phyloP scores from a whole-genome alignment of 2,329 filamentous ascomycete species.

The Aspergillus sp. region DNA sequence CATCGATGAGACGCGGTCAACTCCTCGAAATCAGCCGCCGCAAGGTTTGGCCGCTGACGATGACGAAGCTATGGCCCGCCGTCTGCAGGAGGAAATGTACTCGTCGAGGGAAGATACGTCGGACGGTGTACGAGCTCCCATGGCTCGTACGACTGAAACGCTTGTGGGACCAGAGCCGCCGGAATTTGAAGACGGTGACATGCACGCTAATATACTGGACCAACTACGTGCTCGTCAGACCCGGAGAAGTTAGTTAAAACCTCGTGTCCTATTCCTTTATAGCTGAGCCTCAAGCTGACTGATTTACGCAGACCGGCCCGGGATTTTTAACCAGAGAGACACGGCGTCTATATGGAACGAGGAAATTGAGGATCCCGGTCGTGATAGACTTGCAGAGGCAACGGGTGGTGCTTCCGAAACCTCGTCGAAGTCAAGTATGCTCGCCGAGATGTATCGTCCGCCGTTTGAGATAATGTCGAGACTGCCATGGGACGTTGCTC shows the following conservation, averaged over 20 bases:
- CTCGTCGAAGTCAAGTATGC: conserved; percentile 61
- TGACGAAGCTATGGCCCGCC: conserved; percentile 85
- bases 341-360: conserved; percentile 52
- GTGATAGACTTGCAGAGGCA: conserved; percentile 48
- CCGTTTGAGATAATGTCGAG: conserved; percentile 82
- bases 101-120: conserved; percentile 33
- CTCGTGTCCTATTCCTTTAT: conserved; percentile 1
- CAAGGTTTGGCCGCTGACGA: conserved; percentile 58
- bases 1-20: conserved; percentile 26
- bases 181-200: conserved; percentile 45
- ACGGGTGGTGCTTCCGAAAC: conserved; percentile 57
- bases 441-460: conserved; percentile 86
- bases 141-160: conserved; percentile 84
- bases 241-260: conserved; percentile 24
- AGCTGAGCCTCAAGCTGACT: conserved; percentile 5
- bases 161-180: conserved; percentile 63
- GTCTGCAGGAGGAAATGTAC: conserved; percentile 88
- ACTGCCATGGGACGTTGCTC: conserved; percentile 71
- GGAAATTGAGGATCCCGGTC: conserved; percentile 38
- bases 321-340: conserved; percentile 61
- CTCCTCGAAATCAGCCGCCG: conserved; percentile 27
- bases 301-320: conserved; percentile 36
- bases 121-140: conserved; percentile 74
- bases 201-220: conserved; percentile 55
- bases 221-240: conserved; percentile 47